Evolutionary conservation across 352 stramenopile species (phyloP).

Genomic region (Globisporangium parvum): DNA sequence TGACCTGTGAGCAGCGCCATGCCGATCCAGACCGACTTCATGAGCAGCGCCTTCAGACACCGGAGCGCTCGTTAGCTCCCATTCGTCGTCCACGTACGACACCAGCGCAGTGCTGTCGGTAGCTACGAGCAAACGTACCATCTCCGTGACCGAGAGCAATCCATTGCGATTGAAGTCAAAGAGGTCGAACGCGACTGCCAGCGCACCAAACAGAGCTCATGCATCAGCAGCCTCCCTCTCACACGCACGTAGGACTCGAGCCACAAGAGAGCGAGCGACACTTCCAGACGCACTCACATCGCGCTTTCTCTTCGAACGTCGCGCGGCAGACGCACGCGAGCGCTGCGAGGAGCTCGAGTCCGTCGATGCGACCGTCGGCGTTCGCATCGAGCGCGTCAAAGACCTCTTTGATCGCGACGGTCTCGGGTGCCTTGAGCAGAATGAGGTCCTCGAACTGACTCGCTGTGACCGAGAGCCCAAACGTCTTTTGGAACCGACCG

Average conservation of each 20-base stretch:
- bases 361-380: constrained; percentile 70
- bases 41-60: constrained; percentile 45
- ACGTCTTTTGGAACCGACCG: constrained; percentile 63
- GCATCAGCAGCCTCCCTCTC: background rate
- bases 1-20: constrained; percentile 59
- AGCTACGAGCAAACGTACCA: constrained; percentile 23
- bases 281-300: constrained; percentile 40
- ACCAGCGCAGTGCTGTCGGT: no score
- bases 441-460: constrained; percentile 72
- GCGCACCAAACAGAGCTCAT: background rate
- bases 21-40: constrained; percentile 74
- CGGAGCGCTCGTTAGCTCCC: background rate
- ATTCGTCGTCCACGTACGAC: no score
- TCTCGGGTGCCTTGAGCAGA: constrained; percentile 53
- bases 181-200: constrained; percentile 58
- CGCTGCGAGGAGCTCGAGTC: constrained; percentile 68
- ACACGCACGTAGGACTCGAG: background rate
- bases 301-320: constrained; percentile 74
- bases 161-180: constrained; percentile 82
- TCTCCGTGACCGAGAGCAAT: constrained; percentile 62
- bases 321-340: constrained; percentile 65
- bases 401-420: constrained; percentile 55
- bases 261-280: background rate
- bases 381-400: constrained; percentile 74
- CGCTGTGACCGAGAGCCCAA: constrained; percentile 66